A percentile compares a stretch with the other conserved stretches of the same genome.
These are phyloP conservation scores for Arabidopsis hybrid DNA, from an alignment of 441 rosid genomes.

Conservation along the genomic window DNA sequence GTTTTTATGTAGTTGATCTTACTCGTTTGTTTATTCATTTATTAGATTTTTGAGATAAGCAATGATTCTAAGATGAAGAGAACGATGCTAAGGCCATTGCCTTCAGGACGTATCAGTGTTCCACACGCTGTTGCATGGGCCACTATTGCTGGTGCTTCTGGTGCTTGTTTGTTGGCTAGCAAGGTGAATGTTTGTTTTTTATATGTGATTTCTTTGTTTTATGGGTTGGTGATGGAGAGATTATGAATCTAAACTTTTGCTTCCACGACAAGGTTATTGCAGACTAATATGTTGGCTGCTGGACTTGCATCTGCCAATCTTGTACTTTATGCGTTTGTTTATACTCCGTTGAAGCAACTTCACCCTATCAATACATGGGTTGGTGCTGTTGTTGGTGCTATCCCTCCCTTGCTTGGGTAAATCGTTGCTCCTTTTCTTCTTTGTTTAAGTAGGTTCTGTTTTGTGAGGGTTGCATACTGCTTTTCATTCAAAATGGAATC, in stretches of 20 bases:
- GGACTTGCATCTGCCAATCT: constrained; percentile 96
- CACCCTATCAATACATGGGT: constrained; percentile 99
- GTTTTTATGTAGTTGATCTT: constrained; percentile 18
- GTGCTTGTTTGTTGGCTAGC: constrained; percentile 77
- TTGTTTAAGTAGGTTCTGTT: not conserved
- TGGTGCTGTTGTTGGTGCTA: constrained; percentile 97
- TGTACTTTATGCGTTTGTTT: constrained; percentile 86
- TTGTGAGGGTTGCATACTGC: not conserved
- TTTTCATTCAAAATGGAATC: not conserved
- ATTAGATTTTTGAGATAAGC: constrained; percentile 77
- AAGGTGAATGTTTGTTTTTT: constrained; percentile 62
- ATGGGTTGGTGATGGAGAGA: constrained; percentile 9
- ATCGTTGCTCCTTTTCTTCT: constrained; percentile 7
- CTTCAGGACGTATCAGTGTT: constrained; percentile 74
- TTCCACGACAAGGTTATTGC: constrained; percentile 75
- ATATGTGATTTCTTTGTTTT: not conserved
- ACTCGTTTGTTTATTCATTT: not conserved
- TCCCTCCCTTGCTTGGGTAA: constrained; percentile 92
- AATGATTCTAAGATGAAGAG: constrained; percentile 97
- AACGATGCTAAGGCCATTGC: constrained; percentile 86
- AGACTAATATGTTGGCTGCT: constrained; percentile 94
- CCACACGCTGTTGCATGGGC: constrained; percentile 89
- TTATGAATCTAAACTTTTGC: constrained; percentile 49
- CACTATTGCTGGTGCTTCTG: constrained; percentile 72
- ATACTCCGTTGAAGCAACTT: constrained; percentile 97